Evolutionary conservation across 1,284 basidiomycete genomes (phyloP).

Genomic region (Rugosomyces carneus): DNA sequence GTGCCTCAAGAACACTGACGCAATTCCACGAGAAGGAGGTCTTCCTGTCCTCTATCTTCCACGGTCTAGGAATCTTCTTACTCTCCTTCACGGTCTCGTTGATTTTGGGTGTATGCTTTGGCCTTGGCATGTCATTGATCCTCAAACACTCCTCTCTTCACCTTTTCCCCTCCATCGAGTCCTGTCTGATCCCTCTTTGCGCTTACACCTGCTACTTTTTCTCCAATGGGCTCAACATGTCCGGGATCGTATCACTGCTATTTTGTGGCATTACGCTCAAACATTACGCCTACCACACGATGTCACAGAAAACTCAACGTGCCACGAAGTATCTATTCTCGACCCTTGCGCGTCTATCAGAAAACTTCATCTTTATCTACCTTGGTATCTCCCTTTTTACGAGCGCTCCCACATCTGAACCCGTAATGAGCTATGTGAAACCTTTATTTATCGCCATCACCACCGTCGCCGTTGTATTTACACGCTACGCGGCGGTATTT

Average conservation of each 20-base stretch:
- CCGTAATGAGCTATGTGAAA: slow-evolving; percentile 83
- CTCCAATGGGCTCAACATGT: slow-evolving; percentile 91
- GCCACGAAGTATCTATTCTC: slow-evolving; percentile 96
- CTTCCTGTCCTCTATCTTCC: slow-evolving; percentile 85
- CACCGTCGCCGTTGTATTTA: slow-evolving; percentile 87
- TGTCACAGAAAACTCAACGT: slow-evolving; percentile 92
- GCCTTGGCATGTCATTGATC: slow-evolving; percentile 84
- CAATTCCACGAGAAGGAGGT: slow-evolving; percentile 91
- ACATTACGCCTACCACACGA: slow-evolving; percentile 99
- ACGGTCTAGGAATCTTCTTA: slow-evolving; percentile 94
- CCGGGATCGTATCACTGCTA: slow-evolving; percentile 94
- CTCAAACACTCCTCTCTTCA: slow-evolving; percentile 92
- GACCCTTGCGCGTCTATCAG: slow-evolving; percentile 88
- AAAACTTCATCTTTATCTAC: slow-evolving; percentile 99
- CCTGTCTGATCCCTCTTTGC: slow-evolving; percentile 88
- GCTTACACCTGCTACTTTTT: slow-evolving; percentile 99
- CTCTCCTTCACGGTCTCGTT: slow-evolving; percentile 93
- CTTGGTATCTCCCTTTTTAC: slow-evolving; percentile 96
- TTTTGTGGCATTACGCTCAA: slow-evolving; percentile 99
- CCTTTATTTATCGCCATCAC: slow-evolving; percentile 92
- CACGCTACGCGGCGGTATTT: slow-evolving; percentile 94
- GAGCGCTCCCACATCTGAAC: slow-evolving; percentile 62
- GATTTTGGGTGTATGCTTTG: slow-evolving; percentile 89
- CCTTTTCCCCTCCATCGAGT: slow-evolving; percentile 88
- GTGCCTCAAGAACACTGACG: slow-evolving; percentile 66